Conservation (phyloP, 2,329 filamentous ascomycete genomes). For the Aphanoascus verrucosus region DNA sequence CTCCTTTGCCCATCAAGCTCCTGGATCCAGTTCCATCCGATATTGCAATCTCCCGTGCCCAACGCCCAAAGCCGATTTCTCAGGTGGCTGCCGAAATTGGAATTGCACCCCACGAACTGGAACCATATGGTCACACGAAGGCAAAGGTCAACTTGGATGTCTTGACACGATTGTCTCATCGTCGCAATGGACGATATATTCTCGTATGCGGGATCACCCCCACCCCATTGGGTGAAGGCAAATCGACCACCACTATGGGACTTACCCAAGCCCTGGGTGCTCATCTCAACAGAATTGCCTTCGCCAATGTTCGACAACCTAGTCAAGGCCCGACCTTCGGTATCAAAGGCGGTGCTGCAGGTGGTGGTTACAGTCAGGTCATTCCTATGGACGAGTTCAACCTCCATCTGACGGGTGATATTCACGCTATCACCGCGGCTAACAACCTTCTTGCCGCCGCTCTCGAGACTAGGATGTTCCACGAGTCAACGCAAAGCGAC, state of each 20-base stretch:
- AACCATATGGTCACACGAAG: slow-evolving; percentile 91
- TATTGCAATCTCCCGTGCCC: slow-evolving; percentile 79
- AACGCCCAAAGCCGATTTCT: slow-evolving; percentile 86
- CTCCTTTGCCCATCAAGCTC: slow-evolving; percentile 73
- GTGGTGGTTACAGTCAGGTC: slow-evolving; percentile 96
- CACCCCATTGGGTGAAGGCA: slow-evolving; percentile 91
- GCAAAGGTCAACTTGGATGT: slow-evolving; percentile 82
- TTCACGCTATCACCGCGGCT: slow-evolving; percentile 90
- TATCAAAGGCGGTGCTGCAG: slow-evolving; percentile 95
- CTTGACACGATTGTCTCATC: slow-evolving; percentile 73
- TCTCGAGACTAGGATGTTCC: slow-evolving; percentile 96
- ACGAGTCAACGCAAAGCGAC: slow-evolving; percentile 91
- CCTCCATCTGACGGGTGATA: slow-evolving; percentile 91
- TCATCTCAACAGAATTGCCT: slow-evolving; percentile 75
- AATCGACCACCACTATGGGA: slow-evolving; percentile 96
- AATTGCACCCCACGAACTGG: slow-evolving; percentile 76
- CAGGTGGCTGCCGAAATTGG: slow-evolving; percentile 75
- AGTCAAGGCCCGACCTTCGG: slow-evolving; percentile 97
- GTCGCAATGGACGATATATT: slow-evolving; percentile 79
- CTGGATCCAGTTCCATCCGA: slow-evolving; percentile 81
- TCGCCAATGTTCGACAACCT: slow-evolving; percentile 94
- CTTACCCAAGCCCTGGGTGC: slow-evolving; percentile 85
- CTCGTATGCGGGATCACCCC: slow-evolving; percentile 93
- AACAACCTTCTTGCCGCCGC: slow-evolving; percentile 95
- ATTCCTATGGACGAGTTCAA: slow-evolving; percentile 99